Conservation (phyloP, 306 rosid species). For the Trichosanthes cucumerina region DNA sequence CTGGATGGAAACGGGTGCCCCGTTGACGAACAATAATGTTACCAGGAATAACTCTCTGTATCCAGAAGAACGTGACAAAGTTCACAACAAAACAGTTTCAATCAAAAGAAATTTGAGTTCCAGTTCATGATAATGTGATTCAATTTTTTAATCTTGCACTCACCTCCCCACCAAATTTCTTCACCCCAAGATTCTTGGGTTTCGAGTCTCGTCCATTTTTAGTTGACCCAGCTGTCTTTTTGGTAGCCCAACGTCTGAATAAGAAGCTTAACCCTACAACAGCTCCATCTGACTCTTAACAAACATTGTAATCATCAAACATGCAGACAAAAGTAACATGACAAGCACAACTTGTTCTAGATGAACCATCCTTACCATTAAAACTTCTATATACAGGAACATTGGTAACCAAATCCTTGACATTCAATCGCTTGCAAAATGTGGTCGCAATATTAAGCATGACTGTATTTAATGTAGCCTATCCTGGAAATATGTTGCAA, state of each 20-base stretch:
- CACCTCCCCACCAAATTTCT: constrained; percentile 94
- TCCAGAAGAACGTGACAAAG: constrained; percentile 9
- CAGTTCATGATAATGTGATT: neutral
- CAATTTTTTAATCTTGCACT: constrained; percentile 5
- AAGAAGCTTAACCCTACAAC: constrained; percentile 63
- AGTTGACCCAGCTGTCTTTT: constrained; percentile 76
- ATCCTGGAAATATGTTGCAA: neutral
- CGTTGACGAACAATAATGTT: constrained; percentile 82
- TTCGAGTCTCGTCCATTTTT: constrained; percentile 88
- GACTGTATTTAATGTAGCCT: neutral
- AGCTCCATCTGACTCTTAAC: constrained; percentile 37
- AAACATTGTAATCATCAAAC: constrained; percentile 12
- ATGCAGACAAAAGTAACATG: constrained; percentile 7
- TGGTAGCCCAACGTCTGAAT: constrained; percentile 85
- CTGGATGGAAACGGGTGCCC: constrained; percentile 90
- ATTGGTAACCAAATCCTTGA: constrained; percentile 45
- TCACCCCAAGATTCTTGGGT: constrained; percentile 89
- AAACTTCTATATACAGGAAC: constrained; percentile 49
- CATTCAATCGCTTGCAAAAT: constrained; percentile 48
- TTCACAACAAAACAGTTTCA: neutral
- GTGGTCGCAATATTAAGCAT: constrained; percentile 51
- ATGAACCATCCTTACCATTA: constrained; percentile 33
- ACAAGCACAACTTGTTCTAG: neutral
- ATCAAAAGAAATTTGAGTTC: neutral
- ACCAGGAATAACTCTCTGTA: constrained; percentile 78